Evolutionary conservation across 768 basidiomycete genomes (phyloP), one percentile per base, ranked within the genome.

Genomic region (Kwoniella mangroviensis): DNA sequence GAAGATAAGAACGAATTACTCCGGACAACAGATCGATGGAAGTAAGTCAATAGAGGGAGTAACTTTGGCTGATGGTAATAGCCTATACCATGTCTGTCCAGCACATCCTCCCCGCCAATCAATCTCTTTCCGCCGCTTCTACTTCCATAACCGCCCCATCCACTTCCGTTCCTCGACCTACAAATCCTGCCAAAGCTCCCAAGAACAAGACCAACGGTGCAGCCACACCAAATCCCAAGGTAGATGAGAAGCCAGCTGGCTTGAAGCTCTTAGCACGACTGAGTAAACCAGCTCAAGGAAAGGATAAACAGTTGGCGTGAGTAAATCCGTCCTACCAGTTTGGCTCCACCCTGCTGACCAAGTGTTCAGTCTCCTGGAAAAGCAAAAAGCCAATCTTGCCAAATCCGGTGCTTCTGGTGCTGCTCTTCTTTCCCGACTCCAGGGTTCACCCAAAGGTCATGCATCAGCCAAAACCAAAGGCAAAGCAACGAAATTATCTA

Each of bases 301-400:
- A 71, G 64, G 70, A 71, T 34, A 73, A 73, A 41, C 75, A 76
- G 59, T 21, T 66, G 10, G 74, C 76, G 78, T 79, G 53, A 68
- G 78, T 73, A 6, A 1, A 13, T 10, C 34, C 21, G n/a, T 63
- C 15, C 54, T 42, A 34, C 11, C 13, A 40, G 26, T 19, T 21
- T 53, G 34, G 34, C 13, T 40, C 13, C 13, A 19, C 17, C 19
- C 22, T 15, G 51, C n/a, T 45, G 5, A 59, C 15, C 4, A 1
- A 1, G n/a, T 43, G 19, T 9, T 6, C 61, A 77, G 73, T 42
- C 72, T 77, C 0, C 28, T 77, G 2, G 79, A 77, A 3, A 70
- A 72, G 41, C 79, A 80, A 55, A 75, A 71, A 26, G 79, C 79
- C 28, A 76, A 77, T 34, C 68, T 77, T 2, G 61, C 68, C 11